A percentile compares a stretch with the other conserved stretches of the same genome.
phyloP scores from a whole-genome alignment of 2,329 filamentous ascomycete species.

The Diaporthe sp. region DNA sequence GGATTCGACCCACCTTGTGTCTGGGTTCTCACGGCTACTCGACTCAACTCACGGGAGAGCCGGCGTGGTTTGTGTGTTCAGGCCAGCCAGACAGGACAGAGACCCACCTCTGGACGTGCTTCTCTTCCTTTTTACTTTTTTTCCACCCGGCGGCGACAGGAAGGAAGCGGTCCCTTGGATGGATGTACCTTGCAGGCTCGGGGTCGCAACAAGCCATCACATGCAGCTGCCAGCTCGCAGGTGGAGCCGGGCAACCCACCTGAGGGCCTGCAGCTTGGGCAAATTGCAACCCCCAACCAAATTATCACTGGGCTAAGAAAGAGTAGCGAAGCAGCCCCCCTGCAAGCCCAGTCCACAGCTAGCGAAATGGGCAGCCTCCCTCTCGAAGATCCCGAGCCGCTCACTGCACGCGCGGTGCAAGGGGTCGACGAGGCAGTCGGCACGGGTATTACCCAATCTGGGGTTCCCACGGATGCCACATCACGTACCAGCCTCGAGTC shows the following conservation, averaged over 20 bases:
- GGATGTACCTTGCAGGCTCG: slow-evolving; percentile 34
- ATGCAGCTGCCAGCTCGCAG: slow-evolving; percentile 31
- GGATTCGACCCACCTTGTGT: not conserved
- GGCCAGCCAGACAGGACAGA: not conserved
- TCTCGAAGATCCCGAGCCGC: slow-evolving; percentile 15
- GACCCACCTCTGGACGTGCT: not conserved
- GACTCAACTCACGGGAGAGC: not conserved
- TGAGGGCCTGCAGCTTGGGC: slow-evolving; percentile 32
- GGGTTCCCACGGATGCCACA: slow-evolving; percentile 33
- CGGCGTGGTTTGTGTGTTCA: not conserved
- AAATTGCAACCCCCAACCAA: slow-evolving; percentile 35
- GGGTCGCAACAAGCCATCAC: slow-evolving; percentile 27
- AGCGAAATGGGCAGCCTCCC: slow-evolving; percentile 18
- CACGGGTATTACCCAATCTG: slow-evolving; percentile 19
- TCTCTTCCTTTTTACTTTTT: not conserved
- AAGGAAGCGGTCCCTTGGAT: slow-evolving; percentile 14
- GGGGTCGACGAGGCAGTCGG: slow-evolving; percentile 29
- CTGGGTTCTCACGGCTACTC: not conserved
- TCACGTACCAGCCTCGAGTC: slow-evolving; percentile 31
- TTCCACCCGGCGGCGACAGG: slow-evolving; percentile 23
- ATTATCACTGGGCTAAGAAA: slow-evolving; percentile 28
- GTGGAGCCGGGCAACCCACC: slow-evolving; percentile 29
- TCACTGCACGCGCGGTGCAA: slow-evolving; percentile 6
- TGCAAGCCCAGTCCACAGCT: slow-evolving; percentile 31
- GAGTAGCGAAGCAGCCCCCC: slow-evolving; percentile 25